Percentiles rank a stretch among this genome's conserved stretches.
These are phyloP conservation scores for Nevesoporus exiguus DNA, from an alignment of 768 basidiomycete genomes.

Conservation along the genomic window DNA sequence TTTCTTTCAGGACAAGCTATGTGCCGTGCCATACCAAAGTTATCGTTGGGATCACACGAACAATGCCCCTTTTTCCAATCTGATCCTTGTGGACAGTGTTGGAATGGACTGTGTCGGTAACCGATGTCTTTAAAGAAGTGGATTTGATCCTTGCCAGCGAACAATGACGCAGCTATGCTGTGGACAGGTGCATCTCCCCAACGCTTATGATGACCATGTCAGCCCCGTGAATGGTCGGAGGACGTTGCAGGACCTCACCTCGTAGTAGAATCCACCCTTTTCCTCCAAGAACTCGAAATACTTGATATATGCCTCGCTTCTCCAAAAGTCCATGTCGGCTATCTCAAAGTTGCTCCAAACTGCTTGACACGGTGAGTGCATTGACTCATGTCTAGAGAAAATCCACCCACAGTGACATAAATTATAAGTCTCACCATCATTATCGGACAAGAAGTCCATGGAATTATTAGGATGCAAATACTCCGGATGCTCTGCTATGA, in stretches of 20 bases:
- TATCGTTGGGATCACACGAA: constrained; percentile 74
- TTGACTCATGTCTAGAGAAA: neutral
- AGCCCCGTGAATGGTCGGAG: neutral
- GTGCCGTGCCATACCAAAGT: constrained; percentile 54
- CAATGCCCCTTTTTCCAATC: constrained; percentile 77
- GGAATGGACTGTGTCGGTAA: constrained; percentile 92
- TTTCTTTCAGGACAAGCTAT: neutral
- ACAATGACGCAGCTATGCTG: constrained; percentile 86
- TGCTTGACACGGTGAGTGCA: constrained; percentile 25
- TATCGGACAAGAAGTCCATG: constrained; percentile 61
- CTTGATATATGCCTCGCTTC: constrained; percentile 73
- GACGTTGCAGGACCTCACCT: constrained; percentile 40
- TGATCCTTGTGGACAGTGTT: constrained; percentile 84
- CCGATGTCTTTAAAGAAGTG: constrained; percentile 96
- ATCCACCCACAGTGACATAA: constrained; percentile 54
- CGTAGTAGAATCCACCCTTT: constrained; percentile 86
- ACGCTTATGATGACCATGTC: constrained; percentile 42
- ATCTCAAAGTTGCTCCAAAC: constrained; percentile 97
- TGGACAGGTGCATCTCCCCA: constrained; percentile 97
- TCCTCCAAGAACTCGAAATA: constrained; percentile 82
- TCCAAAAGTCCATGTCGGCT: constrained; percentile 79
- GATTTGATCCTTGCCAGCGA: constrained; percentile 84
- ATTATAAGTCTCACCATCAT: constrained; percentile 63
- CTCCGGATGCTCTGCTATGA: constrained; percentile 51
- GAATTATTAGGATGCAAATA: constrained; percentile 56